Base-by-base conservation (phyloP, 306 rosid genomes). In the Vigna nakashimae region DNA sequence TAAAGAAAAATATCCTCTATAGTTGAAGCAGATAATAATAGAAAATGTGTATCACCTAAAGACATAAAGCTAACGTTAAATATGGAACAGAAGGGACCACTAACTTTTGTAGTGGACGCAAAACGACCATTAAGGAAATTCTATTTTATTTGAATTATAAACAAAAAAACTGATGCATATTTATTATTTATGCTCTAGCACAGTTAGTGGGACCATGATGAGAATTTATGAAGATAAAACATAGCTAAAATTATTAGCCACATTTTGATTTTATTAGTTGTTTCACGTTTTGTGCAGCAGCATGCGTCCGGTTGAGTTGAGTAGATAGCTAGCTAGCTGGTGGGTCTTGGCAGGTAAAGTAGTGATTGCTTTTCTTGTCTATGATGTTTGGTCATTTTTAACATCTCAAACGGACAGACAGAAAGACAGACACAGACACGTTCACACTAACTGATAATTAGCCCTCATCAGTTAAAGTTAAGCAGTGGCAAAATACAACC, bases 41-140 rank as follows among this genome's bases (percentile, higher is more conserved):
- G 62, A 59, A 67, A 55, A 69, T 73, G 46, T 18, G 71, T 71
- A 14, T 69, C 4, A 62, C 51, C 24, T 6, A 15, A 51, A 50
- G 38, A 60, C 65, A 71, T 15, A 65, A 65, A 65, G 71, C 51
- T 65, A 65, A 20, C 34, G 69, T 80, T 24, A 65, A 34, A 67
- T 22, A 80, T 66, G 58, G 65, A 80, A 80, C 2, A 34, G 60
- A 71, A 56, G 67, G 81, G 84, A 69, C 85, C 85, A 69, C 60
- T 64, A 64, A 38, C 60, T 50, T 82, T 48, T 30, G 56, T 74
- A 38, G 68, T 58, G 73, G 79, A 74, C 53, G 52, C 67, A 38
- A 82, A 80, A 80, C 38, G 64, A 78, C 77, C 71, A 42, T 43
- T 43, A 13, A 45, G 15, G 42, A 46, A 24, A 24, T 66, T 1